Conservation (phyloP, 169 alveolate genomes). For the Cryptosporidium parvum region DNA sequence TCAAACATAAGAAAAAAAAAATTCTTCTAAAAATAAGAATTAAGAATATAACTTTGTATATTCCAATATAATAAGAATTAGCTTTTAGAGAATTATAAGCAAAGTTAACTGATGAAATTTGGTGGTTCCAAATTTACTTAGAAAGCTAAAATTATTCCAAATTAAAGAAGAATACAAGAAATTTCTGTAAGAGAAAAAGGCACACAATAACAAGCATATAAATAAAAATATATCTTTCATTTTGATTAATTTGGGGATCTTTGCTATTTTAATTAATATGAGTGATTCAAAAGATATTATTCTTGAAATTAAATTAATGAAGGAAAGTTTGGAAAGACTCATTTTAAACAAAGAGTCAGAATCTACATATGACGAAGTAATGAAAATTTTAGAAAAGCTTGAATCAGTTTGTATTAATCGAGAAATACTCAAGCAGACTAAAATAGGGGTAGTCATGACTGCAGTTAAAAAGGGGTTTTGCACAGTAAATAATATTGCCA, state of each 20-base stretch:
- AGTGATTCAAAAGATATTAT: constrained; percentile 16
- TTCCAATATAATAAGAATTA: background rate
- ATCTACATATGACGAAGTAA: constrained; percentile 58
- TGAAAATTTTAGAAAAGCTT: constrained; percentile 74
- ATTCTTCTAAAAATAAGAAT: background rate
- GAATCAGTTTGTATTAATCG: constrained; percentile 81
- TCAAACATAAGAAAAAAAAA: background rate
- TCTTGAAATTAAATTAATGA: constrained; percentile 9
- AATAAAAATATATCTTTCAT: background rate
- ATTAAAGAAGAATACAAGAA: background rate
- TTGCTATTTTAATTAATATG: background rate
- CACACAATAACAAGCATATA: constrained; percentile 2
- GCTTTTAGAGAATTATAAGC: background rate
- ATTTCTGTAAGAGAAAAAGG: background rate
- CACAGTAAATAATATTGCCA: constrained; percentile 16
- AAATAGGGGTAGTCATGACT: constrained; percentile 85
- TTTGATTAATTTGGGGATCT: background rate
- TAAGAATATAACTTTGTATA: background rate
- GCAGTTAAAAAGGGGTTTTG: constrained; percentile 79
- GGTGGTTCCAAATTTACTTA: background rate
- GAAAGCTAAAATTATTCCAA: background rate
- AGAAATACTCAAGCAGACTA: constrained; percentile 82
- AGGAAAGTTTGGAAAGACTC: constrained; percentile 23
- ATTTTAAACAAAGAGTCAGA: constrained; percentile 23
- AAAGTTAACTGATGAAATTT: background rate